phyloP scores from a whole-genome alignment of 352 stramenopile genomes.

The Globisporangium lucens region DNA sequence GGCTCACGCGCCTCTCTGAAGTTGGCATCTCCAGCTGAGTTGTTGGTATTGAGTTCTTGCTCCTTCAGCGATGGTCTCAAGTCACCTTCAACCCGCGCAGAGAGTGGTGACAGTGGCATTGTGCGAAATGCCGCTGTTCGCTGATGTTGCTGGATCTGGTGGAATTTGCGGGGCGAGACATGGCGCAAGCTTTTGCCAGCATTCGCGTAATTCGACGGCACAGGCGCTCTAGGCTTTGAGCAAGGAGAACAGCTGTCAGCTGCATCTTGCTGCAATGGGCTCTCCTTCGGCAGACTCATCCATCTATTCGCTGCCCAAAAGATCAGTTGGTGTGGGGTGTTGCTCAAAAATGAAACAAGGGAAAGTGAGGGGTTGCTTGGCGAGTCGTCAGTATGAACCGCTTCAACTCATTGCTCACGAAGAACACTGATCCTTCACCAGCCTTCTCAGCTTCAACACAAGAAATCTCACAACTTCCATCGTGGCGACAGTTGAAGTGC shows the following conservation, averaged over 20 bases:
- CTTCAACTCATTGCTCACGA: not conserved
- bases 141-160: conserved; percentile 39
- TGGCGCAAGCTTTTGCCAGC: conserved; percentile 21
- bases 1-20: conserved; percentile 4
- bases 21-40: not conserved
- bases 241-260: not conserved
- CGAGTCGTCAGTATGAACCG: not conserved
- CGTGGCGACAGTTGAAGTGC: conserved; percentile 26
- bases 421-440: not conserved
- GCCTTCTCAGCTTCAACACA: not conserved
- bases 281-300: not conserved
- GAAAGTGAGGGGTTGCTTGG: not conserved
- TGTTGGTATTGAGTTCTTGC: not conserved
- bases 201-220: not conserved
- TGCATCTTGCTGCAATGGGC: not conserved
- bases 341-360: not conserved
- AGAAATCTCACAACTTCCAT: not conserved
- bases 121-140: conserved; percentile 23
- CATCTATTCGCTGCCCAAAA: not conserved
- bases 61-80: not conserved
- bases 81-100: not conserved
- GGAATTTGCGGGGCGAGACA: conserved; percentile 45
- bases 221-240: conserved; percentile 4
- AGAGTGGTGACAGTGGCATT: conserved; percentile 30
- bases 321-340: not conserved